Evolutionary conservation across 2,329 filamentous ascomycete species (phyloP), one percentile per base, ranked within the genome.

Genomic region (Myriosclerotinia scirpicola): DNA sequence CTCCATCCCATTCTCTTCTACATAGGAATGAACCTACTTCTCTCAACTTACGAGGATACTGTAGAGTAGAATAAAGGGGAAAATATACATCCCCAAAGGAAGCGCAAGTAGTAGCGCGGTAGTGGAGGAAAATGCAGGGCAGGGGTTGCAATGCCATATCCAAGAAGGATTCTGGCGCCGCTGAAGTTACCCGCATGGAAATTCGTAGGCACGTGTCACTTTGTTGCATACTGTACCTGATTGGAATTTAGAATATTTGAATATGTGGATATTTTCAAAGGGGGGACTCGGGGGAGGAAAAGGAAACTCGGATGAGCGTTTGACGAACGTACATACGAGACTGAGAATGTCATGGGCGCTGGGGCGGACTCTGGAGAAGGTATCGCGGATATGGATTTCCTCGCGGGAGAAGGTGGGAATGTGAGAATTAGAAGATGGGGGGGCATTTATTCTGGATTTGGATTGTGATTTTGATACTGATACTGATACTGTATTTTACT

Each of bases 181-280:
- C 26, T 26, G 26, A 26, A 26, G 26, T 2, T 26, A 26, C 26
- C 26, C 26, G 26, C 26, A 26, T 26, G 2, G 2, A 26, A 89
- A 95, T 80, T 96, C 92, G 75, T 92, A 94, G 3, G 91, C 87
- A 55, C 88, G 81, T 69, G 91, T n/a, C n/a, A n/a, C n/a, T n/a
- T n/a, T 85, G 5, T 80, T 85, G 20, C 91, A 74, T 91, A 93
- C 7, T 75, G 54, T 12, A 14, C 5, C 46, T 9, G 22, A 38
- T 54, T n/a, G 54, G 22, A 38, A 34, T 30, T 54, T 26, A 26
- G 26, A 26, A 26, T 26, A 3, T 26, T 2, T 26, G 26, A 3
- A 26, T 26, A 3, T 3, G 26, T 26, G 26, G 26, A 26, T 26
- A 26, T 22, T 36, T 5, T 50, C 3, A 50, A 42, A 15, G n/a